phyloP scores from a whole-genome alignment of 2,329 filamentous ascomycete species.

The Verticillium tricorpus region DNA sequence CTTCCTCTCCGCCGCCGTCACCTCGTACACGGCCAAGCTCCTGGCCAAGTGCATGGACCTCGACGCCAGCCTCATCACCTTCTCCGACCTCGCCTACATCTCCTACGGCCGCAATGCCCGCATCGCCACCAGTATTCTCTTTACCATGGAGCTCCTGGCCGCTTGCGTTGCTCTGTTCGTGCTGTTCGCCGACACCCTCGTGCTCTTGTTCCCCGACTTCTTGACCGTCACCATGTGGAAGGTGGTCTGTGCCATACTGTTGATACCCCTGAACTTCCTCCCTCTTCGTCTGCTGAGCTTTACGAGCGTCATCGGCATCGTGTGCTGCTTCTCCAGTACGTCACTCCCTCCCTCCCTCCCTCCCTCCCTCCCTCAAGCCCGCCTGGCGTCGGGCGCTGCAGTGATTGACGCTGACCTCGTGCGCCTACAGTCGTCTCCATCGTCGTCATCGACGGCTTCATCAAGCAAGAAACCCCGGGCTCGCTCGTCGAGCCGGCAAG shows the following conservation, averaged over 20 bases:
- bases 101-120: constrained; percentile 82
- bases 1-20: constrained; percentile 67
- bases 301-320: constrained; percentile 82
- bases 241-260: constrained; percentile 69
- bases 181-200: constrained; percentile 87
- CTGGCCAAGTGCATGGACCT: constrained; percentile 85
- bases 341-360: not conserved
- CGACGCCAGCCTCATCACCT: constrained; percentile 82
- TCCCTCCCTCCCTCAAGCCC: constrained; percentile 1
- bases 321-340: constrained; percentile 82
- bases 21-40: constrained; percentile 80
- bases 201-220: constrained; percentile 69
- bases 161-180: constrained; percentile 87
- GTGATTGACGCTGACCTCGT: not conserved
- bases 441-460: constrained; percentile 78
- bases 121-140: constrained; percentile 77
- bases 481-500: constrained; percentile 76
- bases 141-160: constrained; percentile 81
- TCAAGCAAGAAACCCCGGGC: constrained; percentile 74
- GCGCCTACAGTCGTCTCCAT: constrained; percentile 68
- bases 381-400: not conserved
- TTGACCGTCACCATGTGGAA: constrained; percentile 73
- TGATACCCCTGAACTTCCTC: constrained; percentile 79
- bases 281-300: constrained; percentile 82
- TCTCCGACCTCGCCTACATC: constrained; percentile 88